A percentile compares a stretch with the other conserved stretches of the same genome.
Conservation (phyloP, 2,329 filamentous ascomycete genomes). For the Pseudogymnoascus sp. region DNA sequence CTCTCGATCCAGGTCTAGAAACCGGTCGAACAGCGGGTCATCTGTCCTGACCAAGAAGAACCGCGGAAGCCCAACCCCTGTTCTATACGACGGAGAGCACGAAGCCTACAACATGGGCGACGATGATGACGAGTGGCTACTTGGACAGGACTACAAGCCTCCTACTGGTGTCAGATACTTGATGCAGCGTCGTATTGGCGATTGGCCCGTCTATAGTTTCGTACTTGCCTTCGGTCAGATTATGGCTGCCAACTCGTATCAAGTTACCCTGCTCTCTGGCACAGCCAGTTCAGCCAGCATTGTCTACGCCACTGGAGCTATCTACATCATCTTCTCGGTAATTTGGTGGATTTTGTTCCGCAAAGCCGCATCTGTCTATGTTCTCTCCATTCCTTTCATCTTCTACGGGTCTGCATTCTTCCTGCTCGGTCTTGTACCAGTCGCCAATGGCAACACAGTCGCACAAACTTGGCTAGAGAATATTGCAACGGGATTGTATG, state of each 20-base stretch:
- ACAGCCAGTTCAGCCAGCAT: slow-evolving; percentile 50
- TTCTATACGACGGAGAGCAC: neutral
- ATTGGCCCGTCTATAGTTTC: slow-evolving; percentile 56
- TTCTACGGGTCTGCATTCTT: slow-evolving; percentile 56
- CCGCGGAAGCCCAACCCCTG: neutral
- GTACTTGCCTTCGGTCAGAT: slow-evolving; percentile 52
- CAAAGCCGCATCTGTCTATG: slow-evolving; percentile 44
- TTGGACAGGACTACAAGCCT: slow-evolving; percentile 42
- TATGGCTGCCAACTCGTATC: slow-evolving; percentile 57
- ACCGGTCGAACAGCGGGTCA: neutral
- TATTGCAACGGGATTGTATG: slow-evolving; percentile 52
- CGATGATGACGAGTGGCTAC: slow-evolving; percentile 45
- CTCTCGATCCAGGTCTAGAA: neutral
- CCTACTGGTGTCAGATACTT: slow-evolving; percentile 46
- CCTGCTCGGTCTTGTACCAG: slow-evolving; percentile 54
- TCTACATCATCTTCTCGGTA: slow-evolving; percentile 49
- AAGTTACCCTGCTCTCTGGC: slow-evolving; percentile 58
- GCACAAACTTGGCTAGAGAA: slow-evolving; percentile 48
- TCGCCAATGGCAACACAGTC: slow-evolving; percentile 27
- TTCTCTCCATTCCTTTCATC: slow-evolving; percentile 51
- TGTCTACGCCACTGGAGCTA: slow-evolving; percentile 50
- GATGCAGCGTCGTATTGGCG: slow-evolving; percentile 48
- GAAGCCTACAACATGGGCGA: slow-evolving; percentile 1
- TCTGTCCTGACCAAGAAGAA: slow-evolving; percentile 3
- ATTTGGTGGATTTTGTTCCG: slow-evolving; percentile 58